phyloP scores from a whole-genome alignment of 129 eudicot species.

The Flaveria trinervia region DNA sequence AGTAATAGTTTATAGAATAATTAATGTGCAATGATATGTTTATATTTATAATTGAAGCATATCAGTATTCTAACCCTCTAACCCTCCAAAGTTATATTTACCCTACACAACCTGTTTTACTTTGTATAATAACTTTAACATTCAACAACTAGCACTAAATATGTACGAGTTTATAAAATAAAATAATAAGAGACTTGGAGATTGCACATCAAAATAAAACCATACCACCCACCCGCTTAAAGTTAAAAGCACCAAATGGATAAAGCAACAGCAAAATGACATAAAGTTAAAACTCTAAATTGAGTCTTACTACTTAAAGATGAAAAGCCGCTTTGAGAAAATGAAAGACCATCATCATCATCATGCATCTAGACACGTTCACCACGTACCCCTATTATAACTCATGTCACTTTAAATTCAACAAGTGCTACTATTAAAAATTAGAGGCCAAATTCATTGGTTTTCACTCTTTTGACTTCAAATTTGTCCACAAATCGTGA shows the following conservation, averaged over 20 bases:
- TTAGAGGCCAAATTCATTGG: neutral
- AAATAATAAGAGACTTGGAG: slow-evolving; percentile 2
- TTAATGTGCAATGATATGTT: no score
- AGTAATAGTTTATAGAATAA: no score
- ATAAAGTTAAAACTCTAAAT: slow-evolving; percentile 7
- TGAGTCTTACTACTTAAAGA: neutral
- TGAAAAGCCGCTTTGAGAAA: slow-evolving; percentile 11
- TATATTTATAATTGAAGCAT: no score
- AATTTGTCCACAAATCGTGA: neutral
- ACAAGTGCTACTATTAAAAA: neutral
- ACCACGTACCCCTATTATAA: neutral
- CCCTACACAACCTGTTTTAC: no score
- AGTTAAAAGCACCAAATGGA: slow-evolving; percentile 11
- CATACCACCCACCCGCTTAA: neutral
- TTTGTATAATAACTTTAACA: no score
- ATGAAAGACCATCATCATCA: slow-evolving; percentile 12
- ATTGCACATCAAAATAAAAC: slow-evolving; percentile 4
- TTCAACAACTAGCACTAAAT: neutral
- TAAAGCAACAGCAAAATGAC: slow-evolving; percentile 2
- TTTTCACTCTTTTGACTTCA: neutral
- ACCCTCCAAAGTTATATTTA: no score
- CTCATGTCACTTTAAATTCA: neutral
- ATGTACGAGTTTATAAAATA: neutral
- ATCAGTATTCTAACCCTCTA: no score
- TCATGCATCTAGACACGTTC: neutral